Percentiles rank a stretch among this genome's conserved stretches.
Evolutionary conservation across 2,329 filamentous ascomycete genomes (phyloP).

Genomic region (Macrophomina pseudophaseolina): DNA sequence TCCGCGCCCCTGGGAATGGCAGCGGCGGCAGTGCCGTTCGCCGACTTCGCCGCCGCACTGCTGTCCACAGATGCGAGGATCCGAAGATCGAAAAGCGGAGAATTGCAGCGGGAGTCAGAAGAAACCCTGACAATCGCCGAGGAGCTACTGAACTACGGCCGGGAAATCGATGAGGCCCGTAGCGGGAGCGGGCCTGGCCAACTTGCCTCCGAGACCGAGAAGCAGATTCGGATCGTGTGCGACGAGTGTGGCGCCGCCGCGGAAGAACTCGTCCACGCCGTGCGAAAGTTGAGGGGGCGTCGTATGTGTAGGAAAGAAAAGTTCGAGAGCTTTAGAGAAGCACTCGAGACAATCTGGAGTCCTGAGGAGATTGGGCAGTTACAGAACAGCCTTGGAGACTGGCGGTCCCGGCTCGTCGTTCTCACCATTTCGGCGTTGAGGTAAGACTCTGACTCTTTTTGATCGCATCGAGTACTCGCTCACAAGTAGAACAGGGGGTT

Average conservation of each 20-base stretch:
- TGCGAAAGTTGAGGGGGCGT: not conserved
- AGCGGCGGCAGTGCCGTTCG: slow-evolving; percentile 1
- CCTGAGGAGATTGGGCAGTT: not conserved
- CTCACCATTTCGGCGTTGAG: slow-evolving; percentile 8
- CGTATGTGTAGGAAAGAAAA: not conserved
- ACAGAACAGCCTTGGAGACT: not conserved
- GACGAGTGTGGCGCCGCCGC: not conserved
- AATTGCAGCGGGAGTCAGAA: not conserved
- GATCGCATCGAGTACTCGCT: not conserved
- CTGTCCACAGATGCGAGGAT: not conserved
- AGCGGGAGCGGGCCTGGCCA: not conserved
- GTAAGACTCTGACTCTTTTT: not conserved
- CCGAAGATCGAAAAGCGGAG: not conserved
- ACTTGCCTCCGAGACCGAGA: not conserved
- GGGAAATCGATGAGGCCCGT: not conserved
- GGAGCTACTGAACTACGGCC: not conserved
- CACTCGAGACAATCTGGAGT: slow-evolving; percentile 8
- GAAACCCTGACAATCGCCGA: not conserved
- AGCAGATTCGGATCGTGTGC: slow-evolving; percentile 1
- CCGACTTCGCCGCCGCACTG: slow-evolving; percentile 11
- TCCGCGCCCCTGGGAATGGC: slow-evolving; percentile 9
- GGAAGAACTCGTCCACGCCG: not conserved
- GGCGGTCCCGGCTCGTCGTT: not conserved
- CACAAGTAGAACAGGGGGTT: not conserved
- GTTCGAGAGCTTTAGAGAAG: not conserved